Conservation (phyloP, 2,329 filamentous ascomycete genomes). For the Lachnellula occidentalis region DNA sequence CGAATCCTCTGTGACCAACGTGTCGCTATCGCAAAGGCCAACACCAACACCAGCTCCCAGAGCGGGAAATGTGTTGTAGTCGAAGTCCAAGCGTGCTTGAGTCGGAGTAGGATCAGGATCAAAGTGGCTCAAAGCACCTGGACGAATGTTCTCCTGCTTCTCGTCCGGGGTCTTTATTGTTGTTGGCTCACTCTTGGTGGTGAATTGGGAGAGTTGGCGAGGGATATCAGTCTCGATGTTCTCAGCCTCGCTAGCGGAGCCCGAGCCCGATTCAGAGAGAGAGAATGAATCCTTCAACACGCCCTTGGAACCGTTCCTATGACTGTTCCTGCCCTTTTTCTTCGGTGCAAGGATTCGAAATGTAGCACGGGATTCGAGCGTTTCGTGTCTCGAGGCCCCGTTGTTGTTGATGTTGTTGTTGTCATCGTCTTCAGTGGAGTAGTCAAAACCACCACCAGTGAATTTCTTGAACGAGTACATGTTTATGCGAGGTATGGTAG, state of each 20-base stretch:
- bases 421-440: too few species aligned
- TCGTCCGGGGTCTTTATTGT: background rate
- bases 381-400: background rate
- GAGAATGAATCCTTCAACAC: background rate
- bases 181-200: background rate
- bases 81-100: background rate
- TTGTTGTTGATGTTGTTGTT: too few species aligned
- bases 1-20: background rate
- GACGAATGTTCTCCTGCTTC: background rate
- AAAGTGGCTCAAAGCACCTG: background rate
- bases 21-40: background rate
- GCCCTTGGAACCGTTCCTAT: background rate
- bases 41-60: background rate
- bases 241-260: background rate
- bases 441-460: too few species aligned
- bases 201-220: background rate
- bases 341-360: background rate
- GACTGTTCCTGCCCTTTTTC: background rate
- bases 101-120: background rate
- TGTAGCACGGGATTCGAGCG: background rate
- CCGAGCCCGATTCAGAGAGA: background rate
- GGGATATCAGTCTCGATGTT: background rate
- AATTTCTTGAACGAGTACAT: too few species aligned
- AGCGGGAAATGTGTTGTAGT: background rate
- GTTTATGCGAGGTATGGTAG: too few species aligned